Base-by-base conservation (phyloP, 2,329 filamentous ascomycete genomes). In the Penicillium sp. region DNA sequence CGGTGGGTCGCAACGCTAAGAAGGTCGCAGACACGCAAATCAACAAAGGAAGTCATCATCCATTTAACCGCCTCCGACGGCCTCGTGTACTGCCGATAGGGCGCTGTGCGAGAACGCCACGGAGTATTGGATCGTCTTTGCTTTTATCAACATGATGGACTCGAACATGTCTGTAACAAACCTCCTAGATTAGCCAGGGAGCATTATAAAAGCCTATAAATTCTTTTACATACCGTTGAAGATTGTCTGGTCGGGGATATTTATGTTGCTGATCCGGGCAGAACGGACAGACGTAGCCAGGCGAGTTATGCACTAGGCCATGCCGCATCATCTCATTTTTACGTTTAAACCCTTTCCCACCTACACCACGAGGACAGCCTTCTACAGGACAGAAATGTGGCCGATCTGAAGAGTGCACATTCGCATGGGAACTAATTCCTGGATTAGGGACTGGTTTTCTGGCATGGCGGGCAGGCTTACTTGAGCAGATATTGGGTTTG, bases 221-320 rank as follows among this genome's bases (percentile, higher is more conserved):
- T 23, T 7, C 23, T 27, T 19, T 27, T 25, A 31, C 83, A 63
- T 81, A 96, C 91, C 93, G 87, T 79, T 97, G 93, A 55, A 99
- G 79, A 80, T 98, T 98, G 74, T 99, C 95, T 33, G 95, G 95
- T 65, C 95, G 83, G 5, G 95, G 95, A 73, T 98, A 98, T 71
- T 90, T 93, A 74, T 97, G 93, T 72, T 97, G 92, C 64, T 92
- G 84, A 69, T 96, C 92, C 1, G 92, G 90, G 73, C 95, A 99
- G 71, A 97, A 98, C 0, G 95, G 95, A 73, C 95, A 99, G 29
- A 96, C 88, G 69, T 98, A 99, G 59, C 93, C 93, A 1, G 95
- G 95, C 8, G 92, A 96, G 63, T 92, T 89, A 70, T 99, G 95
- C 4, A 98, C 95, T 3, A 98, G 83, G 1, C 93, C 93, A 68